Evolutionary conservation across 140 eudicot species (phyloP).

Genomic region (Senecio squalidus): DNA sequence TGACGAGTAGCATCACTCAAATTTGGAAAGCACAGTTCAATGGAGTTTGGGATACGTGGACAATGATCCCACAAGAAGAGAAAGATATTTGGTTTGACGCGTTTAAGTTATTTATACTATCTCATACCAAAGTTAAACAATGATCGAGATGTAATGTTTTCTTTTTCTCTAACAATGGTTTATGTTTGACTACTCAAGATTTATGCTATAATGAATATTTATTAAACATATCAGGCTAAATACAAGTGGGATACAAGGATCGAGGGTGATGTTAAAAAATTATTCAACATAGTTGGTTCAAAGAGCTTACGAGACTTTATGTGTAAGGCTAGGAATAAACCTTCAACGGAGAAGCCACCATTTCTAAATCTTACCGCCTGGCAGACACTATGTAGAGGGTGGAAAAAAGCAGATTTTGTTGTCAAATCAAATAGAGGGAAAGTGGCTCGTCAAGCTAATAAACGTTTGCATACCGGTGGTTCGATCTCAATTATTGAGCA

Average conservation of each 20-base stretch:
- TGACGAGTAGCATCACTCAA: background rate
- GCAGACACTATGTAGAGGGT: background rate
- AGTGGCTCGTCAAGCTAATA: constrained; percentile 1
- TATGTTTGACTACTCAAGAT: background rate
- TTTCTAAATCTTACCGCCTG: background rate
- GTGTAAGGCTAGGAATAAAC: background rate
- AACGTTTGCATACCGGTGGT: background rate
- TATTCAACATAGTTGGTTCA: background rate
- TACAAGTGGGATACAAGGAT: background rate
- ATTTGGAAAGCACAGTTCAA: constrained; percentile 2
- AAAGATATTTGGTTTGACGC: background rate
- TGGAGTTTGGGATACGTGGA: constrained; percentile 1
- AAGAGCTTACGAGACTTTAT: background rate
- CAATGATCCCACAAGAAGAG: background rate
- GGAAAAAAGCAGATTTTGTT: background rate
- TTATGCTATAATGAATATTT: background rate
- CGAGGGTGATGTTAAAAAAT: background rate
- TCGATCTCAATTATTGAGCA: background rate
- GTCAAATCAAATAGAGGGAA: background rate
- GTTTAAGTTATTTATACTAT: background rate
- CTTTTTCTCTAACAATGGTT: background rate
- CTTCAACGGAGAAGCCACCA: background rate
- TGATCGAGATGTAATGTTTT: background rate
- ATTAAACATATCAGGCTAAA: background rate
- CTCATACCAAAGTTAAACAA: background rate